Percentiles rank a stretch among this genome's conserved stretches.
phyloP scores from a whole-genome alignment of 768 basidiomycete genomes.

The Scleroderma bovista region DNA sequence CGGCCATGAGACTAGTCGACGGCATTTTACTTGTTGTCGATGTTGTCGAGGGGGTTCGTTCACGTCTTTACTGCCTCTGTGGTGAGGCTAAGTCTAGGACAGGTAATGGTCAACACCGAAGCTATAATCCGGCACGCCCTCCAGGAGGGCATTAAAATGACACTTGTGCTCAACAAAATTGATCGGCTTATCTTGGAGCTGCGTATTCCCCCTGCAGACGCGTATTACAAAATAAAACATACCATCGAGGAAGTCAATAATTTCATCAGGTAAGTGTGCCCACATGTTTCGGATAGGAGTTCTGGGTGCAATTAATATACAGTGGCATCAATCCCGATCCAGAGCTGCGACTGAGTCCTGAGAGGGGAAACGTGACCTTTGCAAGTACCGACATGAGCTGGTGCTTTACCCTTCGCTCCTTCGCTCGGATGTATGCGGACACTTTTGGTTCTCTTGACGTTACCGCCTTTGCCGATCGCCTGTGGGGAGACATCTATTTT shows the following conservation, averaged over 20 bases:
- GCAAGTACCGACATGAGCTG: constrained; percentile 96
- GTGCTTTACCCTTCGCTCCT: constrained; percentile 93
- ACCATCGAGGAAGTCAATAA: constrained; percentile 98
- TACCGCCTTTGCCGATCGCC: constrained; percentile 77
- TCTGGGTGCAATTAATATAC: constrained; percentile 2
- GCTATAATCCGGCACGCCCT: constrained; percentile 83
- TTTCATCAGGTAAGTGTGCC: constrained; percentile 70
- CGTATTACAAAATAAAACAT: constrained; percentile 98
- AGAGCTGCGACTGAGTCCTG: constrained; percentile 83
- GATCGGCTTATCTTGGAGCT: constrained; percentile 96
- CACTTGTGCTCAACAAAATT: constrained; percentile 95
- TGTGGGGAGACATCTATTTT: constrained; percentile 99
- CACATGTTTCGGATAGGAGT: neutral
- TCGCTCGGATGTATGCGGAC: constrained; percentile 94
- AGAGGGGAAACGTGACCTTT: constrained; percentile 94
- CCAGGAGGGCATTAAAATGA: constrained; percentile 84
- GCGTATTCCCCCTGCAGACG: constrained; percentile 91
- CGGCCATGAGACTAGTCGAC: constrained; percentile 80
- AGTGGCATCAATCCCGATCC: constrained; percentile 87
- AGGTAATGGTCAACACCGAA: constrained; percentile 94
- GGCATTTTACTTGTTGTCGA: constrained; percentile 94
- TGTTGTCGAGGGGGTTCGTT: constrained; percentile 91
- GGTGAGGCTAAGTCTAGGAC: constrained; percentile 11
- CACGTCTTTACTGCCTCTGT: neutral
- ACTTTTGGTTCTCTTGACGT: constrained; percentile 85